Conservation (phyloP, 1,284 basidiomycete genomes). For the Trichosporon coremiiforme region DNA sequence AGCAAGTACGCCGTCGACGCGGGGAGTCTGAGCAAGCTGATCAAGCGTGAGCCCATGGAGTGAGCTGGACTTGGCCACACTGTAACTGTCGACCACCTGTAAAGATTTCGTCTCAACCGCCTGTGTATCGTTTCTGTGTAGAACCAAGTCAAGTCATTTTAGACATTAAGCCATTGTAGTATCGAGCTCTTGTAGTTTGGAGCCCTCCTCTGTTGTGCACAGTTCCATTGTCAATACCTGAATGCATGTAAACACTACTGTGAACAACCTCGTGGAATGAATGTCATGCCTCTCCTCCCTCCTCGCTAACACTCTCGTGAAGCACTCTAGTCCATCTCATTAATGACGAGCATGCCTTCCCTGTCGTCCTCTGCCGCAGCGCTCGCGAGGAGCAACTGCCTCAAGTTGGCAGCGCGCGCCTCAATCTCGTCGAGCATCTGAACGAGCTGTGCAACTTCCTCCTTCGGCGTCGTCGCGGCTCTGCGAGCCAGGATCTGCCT, state of each 20-base stretch:
- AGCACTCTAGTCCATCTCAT: slow-evolving; percentile 17
- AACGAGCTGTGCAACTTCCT: slow-evolving; percentile 41
- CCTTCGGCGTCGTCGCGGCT: slow-evolving; percentile 27
- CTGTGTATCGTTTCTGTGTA: too few relatives aligned
- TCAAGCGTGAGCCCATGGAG: not conserved
- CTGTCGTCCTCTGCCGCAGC: not conserved
- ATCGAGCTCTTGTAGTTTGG: too few relatives aligned
- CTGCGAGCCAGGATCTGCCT: slow-evolving; percentile 34
- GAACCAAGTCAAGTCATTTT: too few relatives aligned
- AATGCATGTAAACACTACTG: not conserved
- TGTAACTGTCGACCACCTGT: not conserved
- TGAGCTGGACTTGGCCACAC: too few relatives aligned
- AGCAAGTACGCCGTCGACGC: slow-evolving; percentile 4
- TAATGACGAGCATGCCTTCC: not conserved
- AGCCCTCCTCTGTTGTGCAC: too few relatives aligned
- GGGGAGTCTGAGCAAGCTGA: slow-evolving; percentile 1
- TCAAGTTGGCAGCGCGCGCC: slow-evolving; percentile 26
- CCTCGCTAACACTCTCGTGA: too few relatives aligned
- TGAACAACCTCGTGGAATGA: too few relatives aligned
- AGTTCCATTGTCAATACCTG: not conserved
- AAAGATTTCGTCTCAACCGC: too few relatives aligned
- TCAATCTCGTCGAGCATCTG: slow-evolving; percentile 45
- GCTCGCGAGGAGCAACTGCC: slow-evolving; percentile 14
- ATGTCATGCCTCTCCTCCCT: too few relatives aligned
- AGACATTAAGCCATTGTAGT: too few relatives aligned